Conservation (phyloP, 805 yeast species). For the Ogataea neopini region DNA sequence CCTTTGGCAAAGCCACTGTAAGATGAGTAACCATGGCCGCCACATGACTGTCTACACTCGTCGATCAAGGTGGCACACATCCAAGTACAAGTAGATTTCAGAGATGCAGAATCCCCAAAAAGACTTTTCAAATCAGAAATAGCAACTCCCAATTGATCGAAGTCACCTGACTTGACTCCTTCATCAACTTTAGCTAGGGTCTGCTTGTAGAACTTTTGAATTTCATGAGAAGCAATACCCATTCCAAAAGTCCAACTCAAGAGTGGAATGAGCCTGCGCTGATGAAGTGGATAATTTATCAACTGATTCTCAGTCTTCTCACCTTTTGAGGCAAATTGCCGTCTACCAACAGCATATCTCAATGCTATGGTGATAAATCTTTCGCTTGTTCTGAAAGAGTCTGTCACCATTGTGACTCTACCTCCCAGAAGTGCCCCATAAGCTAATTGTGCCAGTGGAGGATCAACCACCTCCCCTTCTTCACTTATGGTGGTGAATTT, state of each 20-base stretch:
- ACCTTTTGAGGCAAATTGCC: slow-evolving; percentile 64
- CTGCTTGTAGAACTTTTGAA: slow-evolving; percentile 50
- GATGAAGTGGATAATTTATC: slow-evolving; percentile 86
- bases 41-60: slow-evolving; percentile 90
- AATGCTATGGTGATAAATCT: slow-evolving; percentile 81
- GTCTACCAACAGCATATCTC: slow-evolving; percentile 86
- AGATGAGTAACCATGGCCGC: slow-evolving; percentile 96
- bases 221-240: slow-evolving; percentile 66
- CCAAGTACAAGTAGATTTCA: slow-evolving; percentile 92
- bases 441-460: slow-evolving; percentile 85
- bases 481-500: slow-evolving; percentile 71
- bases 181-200: slow-evolving; percentile 56
- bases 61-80: slow-evolving; percentile 75
- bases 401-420: slow-evolving; percentile 86
- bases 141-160: slow-evolving; percentile 45
- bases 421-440: slow-evolving; percentile 88
- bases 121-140: slow-evolving; percentile 70
- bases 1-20: slow-evolving; percentile 90
- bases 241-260: slow-evolving; percentile 77
- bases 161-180: slow-evolving; percentile 49
- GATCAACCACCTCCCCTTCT: slow-evolving; percentile 69
- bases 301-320: slow-evolving; percentile 63
- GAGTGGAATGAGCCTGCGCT: slow-evolving; percentile 82
- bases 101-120: slow-evolving; percentile 82
- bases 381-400: slow-evolving; percentile 78